phyloP scores from a whole-genome alignment of 1,139 yeast genomes.

The Geotrichum australiense region DNA sequence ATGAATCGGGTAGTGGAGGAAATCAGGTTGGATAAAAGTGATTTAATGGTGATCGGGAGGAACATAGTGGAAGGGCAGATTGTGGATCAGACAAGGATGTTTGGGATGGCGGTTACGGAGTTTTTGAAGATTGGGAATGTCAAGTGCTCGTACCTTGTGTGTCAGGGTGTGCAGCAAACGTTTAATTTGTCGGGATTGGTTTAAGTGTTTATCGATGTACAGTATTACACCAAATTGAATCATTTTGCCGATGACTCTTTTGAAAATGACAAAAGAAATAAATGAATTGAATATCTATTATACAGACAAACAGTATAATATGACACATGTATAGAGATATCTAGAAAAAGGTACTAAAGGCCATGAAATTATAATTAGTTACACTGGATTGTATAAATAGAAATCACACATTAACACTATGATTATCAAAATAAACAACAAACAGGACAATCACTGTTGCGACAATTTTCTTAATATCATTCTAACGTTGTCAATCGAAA shows the following conservation, averaged over 20 bases:
- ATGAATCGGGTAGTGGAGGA: background rate
- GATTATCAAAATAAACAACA: too few species aligned
- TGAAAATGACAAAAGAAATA: background rate
- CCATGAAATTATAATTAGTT: too few species aligned
- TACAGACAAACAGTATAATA: background rate
- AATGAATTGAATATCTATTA: background rate
- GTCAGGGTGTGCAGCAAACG: too few species aligned
- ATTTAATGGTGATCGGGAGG: background rate
- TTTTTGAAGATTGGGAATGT: background rate
- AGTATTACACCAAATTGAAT: too few species aligned
- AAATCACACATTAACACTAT: too few species aligned
- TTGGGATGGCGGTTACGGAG: background rate
- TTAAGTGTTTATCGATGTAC: too few species aligned
- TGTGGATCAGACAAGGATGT: background rate
- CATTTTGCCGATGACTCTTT: too few species aligned
- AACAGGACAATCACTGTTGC: conserved; percentile 16
- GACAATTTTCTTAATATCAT: conserved; percentile 21
- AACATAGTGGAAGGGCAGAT: background rate
- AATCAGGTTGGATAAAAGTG: background rate
- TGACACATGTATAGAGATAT: background rate
- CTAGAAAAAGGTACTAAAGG: too few species aligned
- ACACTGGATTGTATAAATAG: too few species aligned
- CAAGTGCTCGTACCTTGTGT: background rate
- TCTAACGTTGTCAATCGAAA: conserved; percentile 31
- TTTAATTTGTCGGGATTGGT: too few species aligned